These are phyloP conservation scores for Penicillium nordicum DNA, from an alignment of 2,329 filamentous ascomycete genomes.

Conservation along the genomic window DNA sequence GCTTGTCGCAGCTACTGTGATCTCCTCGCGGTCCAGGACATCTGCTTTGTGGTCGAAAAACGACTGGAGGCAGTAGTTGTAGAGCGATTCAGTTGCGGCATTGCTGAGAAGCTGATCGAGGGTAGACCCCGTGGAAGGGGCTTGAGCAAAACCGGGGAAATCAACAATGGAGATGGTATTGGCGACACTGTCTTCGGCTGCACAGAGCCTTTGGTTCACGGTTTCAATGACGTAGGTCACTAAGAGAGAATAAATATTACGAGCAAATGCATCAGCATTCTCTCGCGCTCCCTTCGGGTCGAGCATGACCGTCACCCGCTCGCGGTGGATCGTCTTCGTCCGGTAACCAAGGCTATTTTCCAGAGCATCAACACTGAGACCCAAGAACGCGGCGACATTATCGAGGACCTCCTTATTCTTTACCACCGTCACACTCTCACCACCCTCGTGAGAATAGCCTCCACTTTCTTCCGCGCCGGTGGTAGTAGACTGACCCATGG, in stretches of 20 bases:
- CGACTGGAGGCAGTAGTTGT: conserved; percentile 88
- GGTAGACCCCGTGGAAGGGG: conserved; percentile 74
- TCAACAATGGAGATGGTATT: conserved; percentile 96
- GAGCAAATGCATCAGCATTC: conserved; percentile 90
- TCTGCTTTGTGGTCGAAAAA: conserved; percentile 96
- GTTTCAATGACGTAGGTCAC: conserved; percentile 92
- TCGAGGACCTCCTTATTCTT: conserved; percentile 88
- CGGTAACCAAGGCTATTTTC: conserved; percentile 91
- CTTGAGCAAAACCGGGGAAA: conserved; percentile 90
- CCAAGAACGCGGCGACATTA: conserved; percentile 90
- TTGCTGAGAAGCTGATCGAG: conserved; percentile 95
- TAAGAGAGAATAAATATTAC: conserved; percentile 88
- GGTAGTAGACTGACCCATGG: conserved; percentile 73
- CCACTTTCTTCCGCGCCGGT: conserved; percentile 85
- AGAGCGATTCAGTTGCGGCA: conserved; percentile 84
- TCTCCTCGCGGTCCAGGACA: conserved; percentile 89
- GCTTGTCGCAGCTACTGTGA: conserved; percentile 82
- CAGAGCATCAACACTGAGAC: conserved; percentile 74
- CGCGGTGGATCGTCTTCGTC: conserved; percentile 91
- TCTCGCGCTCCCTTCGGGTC: conserved; percentile 84
- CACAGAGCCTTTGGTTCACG: conserved; percentile 86
- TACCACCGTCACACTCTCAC: conserved; percentile 77
- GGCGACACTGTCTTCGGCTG: conserved; percentile 77
- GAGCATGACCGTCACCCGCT: conserved; percentile 98
- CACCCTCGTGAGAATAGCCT: conserved; percentile 92